Evolutionary conservation across 176 grass and related monocot genomes (phyloP).

Genomic region (Otatea glauca): DNA sequence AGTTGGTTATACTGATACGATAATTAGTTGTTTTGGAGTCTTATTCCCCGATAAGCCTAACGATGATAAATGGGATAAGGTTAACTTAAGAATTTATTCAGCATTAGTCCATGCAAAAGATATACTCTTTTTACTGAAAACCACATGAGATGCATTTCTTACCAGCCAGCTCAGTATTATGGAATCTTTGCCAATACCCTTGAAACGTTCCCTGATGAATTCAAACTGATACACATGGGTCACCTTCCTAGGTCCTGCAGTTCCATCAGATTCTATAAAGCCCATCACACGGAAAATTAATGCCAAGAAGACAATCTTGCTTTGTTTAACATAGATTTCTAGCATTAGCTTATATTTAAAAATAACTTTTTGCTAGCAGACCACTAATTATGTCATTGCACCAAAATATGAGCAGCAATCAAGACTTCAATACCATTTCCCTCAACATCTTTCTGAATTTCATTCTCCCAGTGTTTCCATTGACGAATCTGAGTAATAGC

Average conservation of each 20-base stretch:
- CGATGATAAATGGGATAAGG: too few relatives aligned
- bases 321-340: background rate
- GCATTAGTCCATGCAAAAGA: background rate
- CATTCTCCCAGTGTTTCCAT: constrained; percentile 88
- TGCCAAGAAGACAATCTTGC: constrained; percentile 9
- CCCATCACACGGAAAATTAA: background rate
- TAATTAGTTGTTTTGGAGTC: background rate
- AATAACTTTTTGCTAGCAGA: background rate
- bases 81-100: too few relatives aligned
- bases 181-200: constrained; percentile 72
- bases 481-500: constrained; percentile 66
- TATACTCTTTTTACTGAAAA: background rate
- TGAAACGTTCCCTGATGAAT: constrained; percentile 85
- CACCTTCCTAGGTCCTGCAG: constrained; percentile 61
- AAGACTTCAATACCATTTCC: constrained; percentile 60
- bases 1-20: background rate
- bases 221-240: constrained; percentile 69
- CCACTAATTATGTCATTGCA: constrained; percentile 21
- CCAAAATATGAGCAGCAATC: constrained; percentile 18
- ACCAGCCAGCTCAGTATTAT: constrained; percentile 82
- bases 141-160: constrained; percentile 42
- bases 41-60: too few relatives aligned
- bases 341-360: background rate
- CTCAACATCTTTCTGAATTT: constrained; percentile 60
- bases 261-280: background rate